Conservation (phyloP, 352 stramenopile genomes). For the Stramenopiles sp. region DNA sequence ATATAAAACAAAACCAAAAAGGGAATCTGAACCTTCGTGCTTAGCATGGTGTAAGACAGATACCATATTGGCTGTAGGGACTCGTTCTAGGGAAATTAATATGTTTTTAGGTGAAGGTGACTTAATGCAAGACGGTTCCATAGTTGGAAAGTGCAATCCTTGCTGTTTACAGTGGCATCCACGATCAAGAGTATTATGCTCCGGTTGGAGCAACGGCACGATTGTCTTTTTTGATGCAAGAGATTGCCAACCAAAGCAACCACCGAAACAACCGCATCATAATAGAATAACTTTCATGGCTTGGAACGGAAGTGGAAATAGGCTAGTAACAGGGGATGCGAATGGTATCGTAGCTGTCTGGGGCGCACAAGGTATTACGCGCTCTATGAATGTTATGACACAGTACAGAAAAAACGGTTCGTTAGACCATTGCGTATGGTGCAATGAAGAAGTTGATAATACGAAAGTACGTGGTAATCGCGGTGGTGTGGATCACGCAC, state of each 20-base stretch:
- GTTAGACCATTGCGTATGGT: neutral
- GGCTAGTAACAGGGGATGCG: conserved; percentile 63
- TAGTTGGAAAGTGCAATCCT: conserved; percentile 19
- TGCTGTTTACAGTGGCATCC: conserved; percentile 13
- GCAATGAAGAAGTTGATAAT: conserved; percentile 9
- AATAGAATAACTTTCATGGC: conserved; percentile 47
- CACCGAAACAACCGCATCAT: conserved; percentile 45
- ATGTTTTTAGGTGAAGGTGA: conserved; percentile 63
- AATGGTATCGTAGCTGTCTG: conserved; percentile 3
- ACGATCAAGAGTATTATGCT: conserved; percentile 2
- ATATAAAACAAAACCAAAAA: conserved; percentile 15
- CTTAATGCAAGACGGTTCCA: neutral
- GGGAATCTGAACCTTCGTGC: conserved; percentile 19
- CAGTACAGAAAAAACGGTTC: conserved; percentile 9
- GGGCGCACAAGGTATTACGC: neutral
- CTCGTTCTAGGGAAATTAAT: conserved; percentile 57
- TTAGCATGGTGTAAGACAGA: conserved; percentile 54
- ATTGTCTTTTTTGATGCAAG: conserved; percentile 49
- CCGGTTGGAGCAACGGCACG: conserved; percentile 39
- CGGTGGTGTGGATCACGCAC: conserved; percentile 24
- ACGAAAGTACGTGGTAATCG: neutral
- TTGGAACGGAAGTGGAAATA: conserved; percentile 57
- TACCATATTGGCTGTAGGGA: conserved; percentile 43
- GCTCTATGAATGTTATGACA: conserved; percentile 13
- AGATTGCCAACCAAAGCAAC: conserved; percentile 44